Base-by-base conservation (phyloP, 805 yeast species). In the Kregervanrija pseudodelftensis region DNA sequence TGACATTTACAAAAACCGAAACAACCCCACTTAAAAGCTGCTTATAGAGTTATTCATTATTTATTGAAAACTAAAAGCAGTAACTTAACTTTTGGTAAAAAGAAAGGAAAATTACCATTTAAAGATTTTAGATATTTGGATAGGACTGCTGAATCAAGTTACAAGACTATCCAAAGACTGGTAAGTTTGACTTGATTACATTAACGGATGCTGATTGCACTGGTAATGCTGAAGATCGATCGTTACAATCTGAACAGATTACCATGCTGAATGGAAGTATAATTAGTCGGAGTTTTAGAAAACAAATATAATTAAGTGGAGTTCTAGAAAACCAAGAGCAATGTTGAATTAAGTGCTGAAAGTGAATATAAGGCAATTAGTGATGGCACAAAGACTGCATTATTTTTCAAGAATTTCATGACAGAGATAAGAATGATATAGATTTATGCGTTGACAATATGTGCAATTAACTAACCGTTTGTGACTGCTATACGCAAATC, bases 301-400 rank as follows among this genome's bases (percentile, higher is more conserved):
- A 40, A 11, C 39, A 11, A 41, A 41, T 31, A 39, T 41, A 7
- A 32, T 45, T 8, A 35, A 37, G 2, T 43, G 41, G 47, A 11
- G 28, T 14, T 46, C 49, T 11, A 35, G 14, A 5, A 22, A 40
- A 11, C 39, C 35, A 17, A 37, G 32, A 8, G 2, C 22, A 13
- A 40, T 17, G 39, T 44, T 9, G 11, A 36, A 11, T 40, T 40
- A 11, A 43, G 39, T 16, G 39, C 47, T n/a, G 49, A 46, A 42
- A 28, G 42, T 15, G 43, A 41, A 39, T 36, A 45, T 13, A 43
- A 37, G 13, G 36, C 36, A 9, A 36, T 44, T 34, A 32, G 30
- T 7, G 36, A 33, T 14, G 43, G 37, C 12, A 11, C 33, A 13
- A 41, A 41, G 16, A 33, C 40, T n/a, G 39, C 32, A 1, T n/a